A percentile compares a stretch with the other conserved stretches of the same genome.
phyloP scores from a whole-genome alignment of 2,329 filamentous ascomycete genomes.

The Apiospora kogelbergensis region DNA sequence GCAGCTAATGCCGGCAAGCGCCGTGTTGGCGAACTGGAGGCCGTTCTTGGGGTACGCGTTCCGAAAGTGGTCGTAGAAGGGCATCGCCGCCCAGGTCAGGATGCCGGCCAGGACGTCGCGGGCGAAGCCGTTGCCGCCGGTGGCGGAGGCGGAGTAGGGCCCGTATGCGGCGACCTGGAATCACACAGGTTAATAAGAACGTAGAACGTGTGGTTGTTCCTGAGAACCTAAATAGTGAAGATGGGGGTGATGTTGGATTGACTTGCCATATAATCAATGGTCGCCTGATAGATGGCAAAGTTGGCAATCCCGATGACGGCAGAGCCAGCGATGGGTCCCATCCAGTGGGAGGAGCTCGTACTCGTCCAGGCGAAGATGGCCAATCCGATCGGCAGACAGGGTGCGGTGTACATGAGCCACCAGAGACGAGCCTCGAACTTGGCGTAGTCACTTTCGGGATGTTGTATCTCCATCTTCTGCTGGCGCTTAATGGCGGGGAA shows the following conservation, averaged over 20 bases:
- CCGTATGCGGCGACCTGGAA: slow-evolving; percentile 63
- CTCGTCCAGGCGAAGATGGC: slow-evolving; percentile 65
- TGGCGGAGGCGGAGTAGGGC: slow-evolving; percentile 64
- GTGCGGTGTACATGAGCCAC: slow-evolving; percentile 60
- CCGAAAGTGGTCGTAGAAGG: slow-evolving; percentile 49
- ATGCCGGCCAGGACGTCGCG: slow-evolving; percentile 65
- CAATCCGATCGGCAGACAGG: slow-evolving; percentile 59
- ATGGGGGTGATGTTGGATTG: neutral
- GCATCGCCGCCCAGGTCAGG: slow-evolving; percentile 59
- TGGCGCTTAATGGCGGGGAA: slow-evolving; percentile 45
- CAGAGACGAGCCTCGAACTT: slow-evolving; percentile 62
- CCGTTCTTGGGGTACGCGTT: slow-evolving; percentile 41
- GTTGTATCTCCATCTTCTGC: slow-evolving; percentile 40
- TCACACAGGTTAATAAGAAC: no score
- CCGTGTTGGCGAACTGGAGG: slow-evolving; percentile 52
- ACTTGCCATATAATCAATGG: slow-evolving; percentile 62
- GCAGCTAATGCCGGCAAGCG: slow-evolving; percentile 50
- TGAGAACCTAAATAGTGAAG: neutral
- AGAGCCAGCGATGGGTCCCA: slow-evolving; percentile 60
- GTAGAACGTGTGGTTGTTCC: neutral
- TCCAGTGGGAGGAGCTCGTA: slow-evolving; percentile 56
- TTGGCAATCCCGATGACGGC: slow-evolving; percentile 64
- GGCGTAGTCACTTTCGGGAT: slow-evolving; percentile 50
- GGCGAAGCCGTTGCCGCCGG: slow-evolving; percentile 66
- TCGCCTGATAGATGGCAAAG: slow-evolving; percentile 63